Evolutionary conservation across 495 filamentous ascomycete genomes (phyloP).

Genomic region (Friedmanniomyces endolithicus): DNA sequence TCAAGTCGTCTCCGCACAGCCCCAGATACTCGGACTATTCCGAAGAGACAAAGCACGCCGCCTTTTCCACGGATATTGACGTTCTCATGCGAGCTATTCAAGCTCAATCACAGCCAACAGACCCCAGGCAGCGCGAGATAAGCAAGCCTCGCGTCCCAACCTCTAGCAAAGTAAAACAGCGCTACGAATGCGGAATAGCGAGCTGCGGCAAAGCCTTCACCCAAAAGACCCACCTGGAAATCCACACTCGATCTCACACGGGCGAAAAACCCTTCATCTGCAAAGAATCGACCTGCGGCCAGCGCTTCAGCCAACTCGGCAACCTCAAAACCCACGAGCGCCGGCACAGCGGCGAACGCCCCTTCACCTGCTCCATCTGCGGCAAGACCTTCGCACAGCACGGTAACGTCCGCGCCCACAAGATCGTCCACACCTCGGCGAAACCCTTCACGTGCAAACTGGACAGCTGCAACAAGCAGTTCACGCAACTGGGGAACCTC

Average conservation of each 20-base stretch:
- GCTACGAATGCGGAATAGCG: slow-evolving; percentile 62
- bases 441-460: slow-evolving; percentile 75
- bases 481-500: slow-evolving; percentile 79
- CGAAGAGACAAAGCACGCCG: slow-evolving; percentile 25
- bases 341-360: slow-evolving; percentile 76
- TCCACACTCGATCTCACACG: slow-evolving; percentile 80
- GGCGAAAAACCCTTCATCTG: slow-evolving; percentile 85
- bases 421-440: slow-evolving; percentile 60
- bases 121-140: slow-evolving; percentile 28
- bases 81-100: slow-evolving; percentile 89
- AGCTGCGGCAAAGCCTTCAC: slow-evolving; percentile 72
- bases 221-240: slow-evolving; percentile 90
- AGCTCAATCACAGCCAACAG: slow-evolving; percentile 42
- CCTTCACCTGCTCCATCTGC: slow-evolving; percentile 72
- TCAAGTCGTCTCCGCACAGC: slow-evolving; percentile 2
- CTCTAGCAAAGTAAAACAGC: slow-evolving; percentile 38
- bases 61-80: slow-evolving; percentile 75
- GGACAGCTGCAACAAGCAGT: slow-evolving; percentile 71
- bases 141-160: slow-evolving; percentile 22
- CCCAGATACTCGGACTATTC: slow-evolving; percentile 11
- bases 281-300: slow-evolving; percentile 59
- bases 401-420: slow-evolving; percentile 78
- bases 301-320: slow-evolving; percentile 75
- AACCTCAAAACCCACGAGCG: slow-evolving; percentile 86
- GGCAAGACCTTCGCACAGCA: slow-evolving; percentile 72